Evolutionary conservation across 2,329 filamentous ascomycete genomes (phyloP), one percentile per base, ranked within the genome.

Genomic region (Colletotrichum tropicale): DNA sequence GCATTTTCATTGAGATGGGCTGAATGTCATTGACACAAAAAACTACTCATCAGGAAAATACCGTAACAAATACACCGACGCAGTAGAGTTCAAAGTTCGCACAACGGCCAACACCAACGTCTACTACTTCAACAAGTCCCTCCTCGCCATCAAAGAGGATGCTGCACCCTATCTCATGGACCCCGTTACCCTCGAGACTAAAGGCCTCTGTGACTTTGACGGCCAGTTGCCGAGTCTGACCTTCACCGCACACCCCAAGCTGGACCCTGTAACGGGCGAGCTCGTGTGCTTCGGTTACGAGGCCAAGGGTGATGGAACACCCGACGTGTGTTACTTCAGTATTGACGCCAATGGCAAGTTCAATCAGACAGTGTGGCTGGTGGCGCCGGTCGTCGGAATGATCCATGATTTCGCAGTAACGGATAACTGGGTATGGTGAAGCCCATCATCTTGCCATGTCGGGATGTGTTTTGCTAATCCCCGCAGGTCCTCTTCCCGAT

Each of bases 41-140:
- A 10, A n/a, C 9, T 48, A 3, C 38, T 48, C 18, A 36, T 16
- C n/a, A 36, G 85, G 85, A 1, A 83, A 82, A 70, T 87, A 87
- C 72, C 82, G 85, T 26, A 87, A 86, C 75, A 83, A 80, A 38
- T 85, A 79, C 76, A 86, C 85, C 9, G 83, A 86, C 75, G 78
- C 70, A 72, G 81, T 32, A 79, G 80, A 70, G 77, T 81, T 43
- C 77, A 79, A 52, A 82, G 81, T 85, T 13, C 78, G 82, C 62
- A 83, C 77, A 16, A 86, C 85, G 0, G 85, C 88, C 5, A 91
- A 91, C 76, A 91, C 89, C 0, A 90, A 91, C 74, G 80, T 91
- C 6, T 79, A 89, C 4, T 87, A 85, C 79, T 91, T 87, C 84
- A 83, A 86, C 34, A 86, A 87, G 1, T 83, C 87, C 12, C 80